These are phyloP conservation scores for Diaporthe citriasiana DNA, from an alignment of 2,329 filamentous ascomycete species.

Conservation along the genomic window DNA sequence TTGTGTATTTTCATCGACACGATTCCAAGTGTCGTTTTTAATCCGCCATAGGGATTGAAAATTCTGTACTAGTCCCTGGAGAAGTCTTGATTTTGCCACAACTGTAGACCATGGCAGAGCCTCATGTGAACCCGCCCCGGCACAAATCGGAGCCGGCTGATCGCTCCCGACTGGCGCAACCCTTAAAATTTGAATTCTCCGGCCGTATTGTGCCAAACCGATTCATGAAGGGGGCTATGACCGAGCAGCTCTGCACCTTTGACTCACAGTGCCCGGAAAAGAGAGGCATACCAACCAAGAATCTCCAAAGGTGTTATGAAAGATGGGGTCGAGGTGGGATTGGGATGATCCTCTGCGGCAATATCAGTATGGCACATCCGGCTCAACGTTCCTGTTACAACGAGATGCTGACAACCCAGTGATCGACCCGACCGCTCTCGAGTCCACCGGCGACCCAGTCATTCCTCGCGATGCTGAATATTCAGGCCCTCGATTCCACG, in stretches of 20 bases:
- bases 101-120: too few relatives aligned
- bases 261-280: constrained; percentile 72
- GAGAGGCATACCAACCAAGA: not conserved
- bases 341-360: not conserved
- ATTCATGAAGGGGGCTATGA: constrained; percentile 77
- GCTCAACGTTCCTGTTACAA: too few relatives aligned
- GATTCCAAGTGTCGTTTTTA: too few relatives aligned
- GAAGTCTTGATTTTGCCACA: too few relatives aligned
- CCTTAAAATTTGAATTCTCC: constrained; percentile 60
- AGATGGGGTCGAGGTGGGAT: not conserved
- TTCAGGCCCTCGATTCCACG: constrained; percentile 70
- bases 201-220: constrained; percentile 71
- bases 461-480: constrained; percentile 66
- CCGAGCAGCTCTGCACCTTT: constrained; percentile 74
- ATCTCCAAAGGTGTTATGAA: not conserved
- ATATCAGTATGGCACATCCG: constrained; percentile 71
- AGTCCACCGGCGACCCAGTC: constrained; percentile 69
- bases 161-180: not conserved
- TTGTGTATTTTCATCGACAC: too few relatives aligned
- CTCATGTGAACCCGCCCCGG: not conserved
- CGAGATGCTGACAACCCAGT: too few relatives aligned
- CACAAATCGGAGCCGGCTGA: not conserved
- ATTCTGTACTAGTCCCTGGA: too few relatives aligned
- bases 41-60: too few relatives aligned
- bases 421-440: constrained; percentile 60